A percentile compares a stretch with the other conserved stretches of the same genome.
phyloP scores from a whole-genome alignment of 2,329 filamentous ascomycete species.

The Fusarium sp. region DNA sequence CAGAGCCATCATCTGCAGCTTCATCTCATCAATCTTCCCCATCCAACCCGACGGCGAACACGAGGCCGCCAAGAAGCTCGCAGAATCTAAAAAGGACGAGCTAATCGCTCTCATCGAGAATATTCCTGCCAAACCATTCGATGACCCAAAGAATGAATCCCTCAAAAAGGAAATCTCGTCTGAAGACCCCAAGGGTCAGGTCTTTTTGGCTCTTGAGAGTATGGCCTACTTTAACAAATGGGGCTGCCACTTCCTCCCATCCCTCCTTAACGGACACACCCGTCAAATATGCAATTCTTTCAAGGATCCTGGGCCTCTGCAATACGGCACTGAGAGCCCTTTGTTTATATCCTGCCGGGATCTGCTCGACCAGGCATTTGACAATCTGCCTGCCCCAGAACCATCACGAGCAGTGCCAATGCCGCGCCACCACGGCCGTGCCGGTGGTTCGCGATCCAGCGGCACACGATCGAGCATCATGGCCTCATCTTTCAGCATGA shows the following conservation, averaged over 20 bases:
- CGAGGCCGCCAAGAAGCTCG: neutral
- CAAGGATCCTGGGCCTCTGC: slow-evolving; percentile 69
- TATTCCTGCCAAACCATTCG: slow-evolving; percentile 50
- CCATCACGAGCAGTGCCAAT: slow-evolving; percentile 47
- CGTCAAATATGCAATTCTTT: slow-evolving; percentile 71
- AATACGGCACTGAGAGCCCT: slow-evolving; percentile 63
- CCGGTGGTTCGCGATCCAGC: neutral
- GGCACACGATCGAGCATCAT: slow-evolving; percentile 5
- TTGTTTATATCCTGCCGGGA: slow-evolving; percentile 65
- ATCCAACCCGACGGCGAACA: slow-evolving; percentile 50
- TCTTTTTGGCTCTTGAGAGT: slow-evolving; percentile 59
- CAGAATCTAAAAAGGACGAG: slow-evolving; percentile 26
- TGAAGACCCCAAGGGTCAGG: slow-evolving; percentile 59
- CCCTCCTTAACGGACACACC: slow-evolving; percentile 66
- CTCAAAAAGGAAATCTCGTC: slow-evolving; percentile 63
- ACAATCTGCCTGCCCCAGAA: slow-evolving; percentile 58
- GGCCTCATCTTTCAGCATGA: slow-evolving; percentile 52
- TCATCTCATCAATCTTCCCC: slow-evolving; percentile 60
- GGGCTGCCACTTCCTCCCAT: slow-evolving; percentile 70
- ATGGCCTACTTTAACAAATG: slow-evolving; percentile 59
- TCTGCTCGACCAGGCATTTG: slow-evolving; percentile 62
- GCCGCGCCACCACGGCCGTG: neutral
- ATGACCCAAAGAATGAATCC: slow-evolving; percentile 57
- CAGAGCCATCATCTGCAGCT: slow-evolving; percentile 62
- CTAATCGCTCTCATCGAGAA: slow-evolving; percentile 48